These are phyloP conservation scores for Nigrospora oryzae DNA, from an alignment of 2,329 filamentous ascomycete species.

Conservation along the genomic window DNA sequence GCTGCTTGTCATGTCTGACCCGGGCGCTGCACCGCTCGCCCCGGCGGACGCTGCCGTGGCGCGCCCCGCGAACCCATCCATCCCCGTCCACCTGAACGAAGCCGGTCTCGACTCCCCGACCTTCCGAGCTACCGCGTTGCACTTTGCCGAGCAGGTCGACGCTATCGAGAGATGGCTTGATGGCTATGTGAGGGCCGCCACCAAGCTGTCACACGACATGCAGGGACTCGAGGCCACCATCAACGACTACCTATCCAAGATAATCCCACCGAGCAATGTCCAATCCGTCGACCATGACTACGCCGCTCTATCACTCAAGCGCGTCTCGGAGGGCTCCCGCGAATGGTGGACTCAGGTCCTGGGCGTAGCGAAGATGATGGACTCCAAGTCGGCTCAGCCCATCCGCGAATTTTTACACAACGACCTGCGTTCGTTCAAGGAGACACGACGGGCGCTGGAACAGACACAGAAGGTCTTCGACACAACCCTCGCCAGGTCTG, in stretches of 20 bases:
- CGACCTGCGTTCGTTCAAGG: constrained; percentile 81
- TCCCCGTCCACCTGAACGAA: constrained; percentile 84
- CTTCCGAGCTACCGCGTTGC: constrained; percentile 77
- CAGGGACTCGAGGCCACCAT: constrained; percentile 71
- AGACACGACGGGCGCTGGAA: constrained; percentile 69
- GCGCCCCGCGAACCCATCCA: constrained; percentile 28
- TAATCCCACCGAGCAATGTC: constrained; percentile 63
- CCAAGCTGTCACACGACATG: constrained; percentile 53
- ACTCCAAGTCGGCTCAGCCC: constrained; percentile 70
- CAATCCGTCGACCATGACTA: constrained; percentile 94
- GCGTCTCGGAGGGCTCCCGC: constrained; percentile 75
- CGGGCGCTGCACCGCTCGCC: constrained; percentile 9
- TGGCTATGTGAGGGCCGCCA: constrained; percentile 42
- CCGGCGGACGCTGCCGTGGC: constrained; percentile 6
- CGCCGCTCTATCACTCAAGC: constrained; percentile 75
- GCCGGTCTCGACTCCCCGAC: constrained; percentile 93
- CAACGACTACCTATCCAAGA: constrained; percentile 65
- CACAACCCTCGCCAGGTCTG: constrained; percentile 69
- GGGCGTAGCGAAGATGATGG: constrained; percentile 66
- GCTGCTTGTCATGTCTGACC: constrained; percentile 14
- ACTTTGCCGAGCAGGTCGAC: constrained; percentile 90
- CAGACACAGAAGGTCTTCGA: constrained; percentile 79
- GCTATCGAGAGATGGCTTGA: constrained; percentile 87
- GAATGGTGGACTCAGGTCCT: constrained; percentile 81
- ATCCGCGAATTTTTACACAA: constrained; percentile 68